Conservation (phyloP, 2,329 filamentous ascomycete species). For the Westerdykella sp. region DNA sequence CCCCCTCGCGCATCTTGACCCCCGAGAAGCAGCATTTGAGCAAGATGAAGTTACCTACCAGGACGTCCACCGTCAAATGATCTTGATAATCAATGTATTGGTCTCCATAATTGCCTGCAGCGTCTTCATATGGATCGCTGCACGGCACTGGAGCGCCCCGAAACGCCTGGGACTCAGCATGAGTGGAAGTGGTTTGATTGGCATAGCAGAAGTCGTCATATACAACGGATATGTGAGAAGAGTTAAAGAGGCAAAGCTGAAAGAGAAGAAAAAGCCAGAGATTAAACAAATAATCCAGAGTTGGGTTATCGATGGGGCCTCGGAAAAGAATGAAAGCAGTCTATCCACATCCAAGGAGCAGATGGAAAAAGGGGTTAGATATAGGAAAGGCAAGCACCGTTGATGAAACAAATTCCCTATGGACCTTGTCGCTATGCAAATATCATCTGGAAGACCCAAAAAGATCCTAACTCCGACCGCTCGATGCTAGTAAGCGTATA, state of each 20-base stretch:
- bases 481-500: not conserved
- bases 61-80: conserved; percentile 73
- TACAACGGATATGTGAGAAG: conserved; percentile 71
- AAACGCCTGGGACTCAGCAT: conserved; percentile 65
- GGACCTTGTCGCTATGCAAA: conserved; percentile 15
- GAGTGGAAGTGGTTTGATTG: conserved; percentile 62
- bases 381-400: conserved; percentile 42
- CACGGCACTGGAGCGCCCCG: conserved; percentile 68
- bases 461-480: conserved; percentile 4
- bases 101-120: conserved; percentile 77
- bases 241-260: conserved; percentile 60
- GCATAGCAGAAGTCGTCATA: conserved; percentile 69
- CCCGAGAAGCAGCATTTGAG: conserved; percentile 26
- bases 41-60: conserved; percentile 61
- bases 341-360: conserved; percentile 17
- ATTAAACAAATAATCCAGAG: conserved; percentile 64
- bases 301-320: conserved; percentile 52
- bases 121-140: conserved; percentile 70
- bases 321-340: conserved; percentile 8
- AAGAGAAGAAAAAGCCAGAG: conserved; percentile 56
- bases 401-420: conserved; percentile 20
- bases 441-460: not conserved
- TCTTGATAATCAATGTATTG: conserved; percentile 83
- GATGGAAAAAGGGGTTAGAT: conserved; percentile 30
- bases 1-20: conserved; percentile 50